Evolutionary conservation across 1,284 basidiomycete genomes (phyloP), one percentile per base, ranked within the genome.

Genomic region (Ceratobasidium papillatum): DNA sequence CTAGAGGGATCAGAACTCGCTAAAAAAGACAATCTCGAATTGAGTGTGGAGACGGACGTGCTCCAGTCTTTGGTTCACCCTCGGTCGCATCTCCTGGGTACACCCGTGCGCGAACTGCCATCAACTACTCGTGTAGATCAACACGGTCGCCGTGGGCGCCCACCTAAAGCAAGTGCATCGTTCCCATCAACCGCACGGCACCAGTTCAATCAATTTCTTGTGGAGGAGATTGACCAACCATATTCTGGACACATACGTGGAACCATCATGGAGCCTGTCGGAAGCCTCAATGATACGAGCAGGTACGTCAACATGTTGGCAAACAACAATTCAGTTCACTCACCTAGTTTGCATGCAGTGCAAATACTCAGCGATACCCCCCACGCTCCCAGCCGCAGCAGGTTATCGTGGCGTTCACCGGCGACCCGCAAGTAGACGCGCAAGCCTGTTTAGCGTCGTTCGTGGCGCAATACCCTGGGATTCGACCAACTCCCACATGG

Each of bases 361-460:
- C 58, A 43, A 61, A 47, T 51, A 17, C 51, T 19, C 52, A 30
- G 38, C 56, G 36, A 5, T n/a, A 36, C 34, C 27, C n/a, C 22
- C 54, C 34, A 43, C 54, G 54, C 54, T 54, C 32, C n/a, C 41
- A 41, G 47, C 32, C 51, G 14, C 66, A 71, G 38, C 52, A 71
- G 27, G 71, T 73, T 25, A 25, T 73, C 9, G 71, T 63, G 34
- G 58, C 59, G 2, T 63, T 73, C 38, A 73, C 71, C 9, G 71
- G 71, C 17, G 47, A 73, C 36, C 69, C 71, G 22, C 71, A 73
- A 36, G 59, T 36, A 30, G 71, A 73, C n/a, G 71, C 71, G 41
- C 59, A 73, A 49, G 71, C 59, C 1, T 73, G 71, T 36, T 52
- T 73, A 47, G 71, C 58, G n/a, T 73, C 71, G 38, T 73, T 73